Base-by-base conservation (phyloP, 2,329 filamentous ascomycete genomes). In the Colletotrichum brevisporum region DNA sequence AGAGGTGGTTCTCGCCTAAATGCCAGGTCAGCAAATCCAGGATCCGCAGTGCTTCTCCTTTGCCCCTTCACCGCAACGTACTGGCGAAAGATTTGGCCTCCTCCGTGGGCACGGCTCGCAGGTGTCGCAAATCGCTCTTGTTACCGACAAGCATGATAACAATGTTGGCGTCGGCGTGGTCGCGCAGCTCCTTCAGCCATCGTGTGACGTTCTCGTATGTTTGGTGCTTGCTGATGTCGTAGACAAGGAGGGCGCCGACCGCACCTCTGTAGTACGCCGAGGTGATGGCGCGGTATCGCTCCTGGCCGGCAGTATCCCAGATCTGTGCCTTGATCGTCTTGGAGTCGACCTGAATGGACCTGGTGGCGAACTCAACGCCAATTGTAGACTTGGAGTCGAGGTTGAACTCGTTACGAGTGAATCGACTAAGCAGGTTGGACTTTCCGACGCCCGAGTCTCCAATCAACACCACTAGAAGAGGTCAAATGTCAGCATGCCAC, bases 291-390 rank as follows among this genome's bases (percentile, higher is more conserved):
- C 97, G 94, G 87, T 98, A 99, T 82, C 96, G 92, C 85, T 99
- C 96, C 86, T 99, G 96, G 75, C 96, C 96, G 75, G 96, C 96
- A 69, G 96, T 99, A 87, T 99, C 96, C 96, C 97, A 99, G 79
- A 99, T 99, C 87, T 99, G 96, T 76, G 96, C 96, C 89, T 99
- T 99, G 91, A 99, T 99, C 73, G 96, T 99, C 90, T 99, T 99
- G 80, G 93, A 93, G 84, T 99, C 96, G 78, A 99, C 96, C 85
- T 98, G 95, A 81, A 99, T 99, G 75, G 94, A 98, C 73, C 96
- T 92, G 76, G 96, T 99, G 77, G 97, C 96, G 82, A 99, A 99
- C 85, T 99, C 96, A 83, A 99, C 96, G 78, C 96, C 96, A 85
- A 99, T 99, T 76, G 96, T 99, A 73, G 96, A 98, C 90, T 99